A percentile compares a stretch with the other conserved stretches of the same genome.
These are phyloP conservation scores for Yarrowia sp. DNA, from an alignment of 805 yeast species.

Conservation along the genomic window DNA sequence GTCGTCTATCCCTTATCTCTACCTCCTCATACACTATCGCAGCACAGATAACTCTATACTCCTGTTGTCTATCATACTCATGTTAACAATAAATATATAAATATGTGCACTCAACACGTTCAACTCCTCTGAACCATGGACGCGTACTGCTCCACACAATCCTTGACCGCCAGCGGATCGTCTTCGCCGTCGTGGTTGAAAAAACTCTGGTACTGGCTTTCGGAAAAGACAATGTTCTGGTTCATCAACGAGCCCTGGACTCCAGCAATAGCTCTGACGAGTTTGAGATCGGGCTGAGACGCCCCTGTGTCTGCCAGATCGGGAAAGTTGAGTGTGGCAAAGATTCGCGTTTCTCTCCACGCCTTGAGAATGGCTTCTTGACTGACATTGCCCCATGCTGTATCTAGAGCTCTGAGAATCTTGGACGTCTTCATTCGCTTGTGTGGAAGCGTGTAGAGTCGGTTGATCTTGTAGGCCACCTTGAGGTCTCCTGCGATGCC, in stretches of 20 bases:
- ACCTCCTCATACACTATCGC: too few relatives aligned
- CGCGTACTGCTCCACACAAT: slow-evolving; percentile 7
- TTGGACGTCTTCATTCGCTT: neutral
- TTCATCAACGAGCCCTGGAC: neutral
- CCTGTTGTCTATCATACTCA: too few relatives aligned
- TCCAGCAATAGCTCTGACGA: neutral
- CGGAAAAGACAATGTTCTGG: neutral
- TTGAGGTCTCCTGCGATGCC: slow-evolving; percentile 8
- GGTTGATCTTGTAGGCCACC: slow-evolving; percentile 6
- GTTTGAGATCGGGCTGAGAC: neutral
- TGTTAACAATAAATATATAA: neutral
- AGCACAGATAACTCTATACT: neutral
- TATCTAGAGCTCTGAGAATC: neutral
- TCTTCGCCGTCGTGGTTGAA: slow-evolving; percentile 12
- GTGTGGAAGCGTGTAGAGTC: neutral
- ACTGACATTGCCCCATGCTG: neutral
- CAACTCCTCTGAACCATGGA: neutral
- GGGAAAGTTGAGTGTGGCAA: slow-evolving; percentile 5
- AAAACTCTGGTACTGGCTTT: slow-evolving; percentile 4
- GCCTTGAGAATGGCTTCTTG: neutral
- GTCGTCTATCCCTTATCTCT: too few relatives aligned
- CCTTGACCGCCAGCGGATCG: neutral
- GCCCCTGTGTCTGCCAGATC: neutral
- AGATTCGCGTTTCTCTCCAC: slow-evolving; percentile 8
- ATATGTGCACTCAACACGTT: neutral